phyloP scores from a whole-genome alignment of 2,329 filamentous ascomycete species.

The Pseudogymnoascus sp. region DNA sequence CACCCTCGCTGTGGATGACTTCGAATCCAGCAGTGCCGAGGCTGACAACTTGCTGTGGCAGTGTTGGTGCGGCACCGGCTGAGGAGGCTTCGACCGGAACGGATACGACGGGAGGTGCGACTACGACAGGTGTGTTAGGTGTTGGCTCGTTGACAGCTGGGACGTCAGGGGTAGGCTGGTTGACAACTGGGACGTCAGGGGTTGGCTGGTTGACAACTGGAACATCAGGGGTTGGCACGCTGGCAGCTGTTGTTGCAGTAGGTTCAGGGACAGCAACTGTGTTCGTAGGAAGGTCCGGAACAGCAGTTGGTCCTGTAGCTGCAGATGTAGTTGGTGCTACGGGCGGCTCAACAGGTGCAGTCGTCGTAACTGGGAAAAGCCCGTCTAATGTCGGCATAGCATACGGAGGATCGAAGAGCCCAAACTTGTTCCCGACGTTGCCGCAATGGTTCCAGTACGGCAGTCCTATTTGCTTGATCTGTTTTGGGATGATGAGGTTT shows the following conservation, averaged over 20 bases:
- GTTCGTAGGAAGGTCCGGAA: background rate
- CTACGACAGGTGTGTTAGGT: background rate
- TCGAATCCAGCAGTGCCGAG: background rate
- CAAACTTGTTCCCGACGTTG: constrained; percentile 29
- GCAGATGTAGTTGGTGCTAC: constrained; percentile 32
- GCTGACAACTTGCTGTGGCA: background rate
- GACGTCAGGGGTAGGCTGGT: background rate
- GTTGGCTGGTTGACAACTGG: background rate
- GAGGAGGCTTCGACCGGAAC: background rate
- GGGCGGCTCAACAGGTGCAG: background rate
- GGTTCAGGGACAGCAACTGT: background rate
- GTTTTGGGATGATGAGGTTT: constrained; percentile 26
- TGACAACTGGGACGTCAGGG: background rate
- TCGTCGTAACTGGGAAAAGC: background rate
- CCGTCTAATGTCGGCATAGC: constrained; percentile 29
- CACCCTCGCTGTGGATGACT: background rate
- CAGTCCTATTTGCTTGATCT: constrained; percentile 18
- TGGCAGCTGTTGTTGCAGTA: background rate
- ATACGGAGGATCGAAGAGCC: constrained; percentile 34
- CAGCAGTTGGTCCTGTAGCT: background rate
- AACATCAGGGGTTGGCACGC: background rate
- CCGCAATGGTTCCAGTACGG: constrained; percentile 29
- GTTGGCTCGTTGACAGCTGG: background rate
- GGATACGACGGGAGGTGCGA: background rate
- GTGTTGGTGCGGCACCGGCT: background rate